Evolutionary conservation across 495 filamentous ascomycete species (phyloP).

Genomic region (Neurospora terricola): DNA sequence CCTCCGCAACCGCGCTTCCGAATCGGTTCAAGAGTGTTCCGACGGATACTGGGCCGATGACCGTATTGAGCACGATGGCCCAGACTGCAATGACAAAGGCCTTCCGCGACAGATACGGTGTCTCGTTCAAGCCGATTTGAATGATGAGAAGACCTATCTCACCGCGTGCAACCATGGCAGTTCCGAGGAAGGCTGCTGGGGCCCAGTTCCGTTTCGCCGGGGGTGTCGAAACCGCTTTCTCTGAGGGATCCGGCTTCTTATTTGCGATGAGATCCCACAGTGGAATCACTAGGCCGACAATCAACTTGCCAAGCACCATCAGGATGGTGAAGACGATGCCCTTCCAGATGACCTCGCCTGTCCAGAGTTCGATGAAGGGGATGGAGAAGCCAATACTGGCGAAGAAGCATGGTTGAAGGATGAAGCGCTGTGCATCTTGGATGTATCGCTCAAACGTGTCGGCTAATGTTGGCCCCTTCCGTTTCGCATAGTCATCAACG

Average conservation of each 20-base stretch:
- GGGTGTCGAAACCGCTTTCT: background rate
- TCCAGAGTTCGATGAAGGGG: constrained; percentile 62
- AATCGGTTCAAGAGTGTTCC: constrained; percentile 45
- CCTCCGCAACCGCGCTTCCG: constrained; percentile 11
- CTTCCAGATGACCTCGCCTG: constrained; percentile 53
- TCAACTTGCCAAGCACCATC: constrained; percentile 56
- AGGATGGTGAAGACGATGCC: constrained; percentile 61
- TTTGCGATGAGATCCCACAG: constrained; percentile 16
- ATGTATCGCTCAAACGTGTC: constrained; percentile 50
- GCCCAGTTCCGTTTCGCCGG: constrained; percentile 7
- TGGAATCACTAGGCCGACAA: constrained; percentile 54
- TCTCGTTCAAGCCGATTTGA: constrained; percentile 42
- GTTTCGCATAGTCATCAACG: constrained; percentile 12
- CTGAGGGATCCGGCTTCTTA: background rate
- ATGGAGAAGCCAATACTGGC: constrained; percentile 74
- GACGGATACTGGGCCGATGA: constrained; percentile 60
- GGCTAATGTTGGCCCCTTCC: constrained; percentile 17
- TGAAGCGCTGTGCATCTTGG: constrained; percentile 32
- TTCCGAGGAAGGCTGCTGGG: constrained; percentile 15
- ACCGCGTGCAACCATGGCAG: constrained; percentile 62
- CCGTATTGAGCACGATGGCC: constrained; percentile 67
- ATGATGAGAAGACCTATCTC: constrained; percentile 76
- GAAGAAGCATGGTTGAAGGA: constrained; percentile 71
- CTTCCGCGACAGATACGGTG: constrained; percentile 14
- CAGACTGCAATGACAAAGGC: constrained; percentile 59